phyloP scores from a whole-genome alignment of 208 protist species.

The Naegleria gruberi region DNA sequence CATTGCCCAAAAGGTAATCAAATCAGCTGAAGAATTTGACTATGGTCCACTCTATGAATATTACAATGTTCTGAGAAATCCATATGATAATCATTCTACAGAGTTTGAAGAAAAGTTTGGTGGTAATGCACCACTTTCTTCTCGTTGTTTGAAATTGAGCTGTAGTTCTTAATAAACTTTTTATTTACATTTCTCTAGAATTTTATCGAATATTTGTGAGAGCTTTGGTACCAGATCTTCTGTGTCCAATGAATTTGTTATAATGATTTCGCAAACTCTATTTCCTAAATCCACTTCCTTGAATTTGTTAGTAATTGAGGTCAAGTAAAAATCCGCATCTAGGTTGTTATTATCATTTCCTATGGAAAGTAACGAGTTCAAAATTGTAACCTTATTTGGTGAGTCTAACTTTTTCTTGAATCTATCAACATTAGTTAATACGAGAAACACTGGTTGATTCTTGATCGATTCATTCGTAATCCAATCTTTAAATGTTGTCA shows the following conservation, averaged over 20 bases:
- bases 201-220: not conserved
- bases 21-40: conserved; percentile 11
- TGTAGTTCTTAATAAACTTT: not conserved
- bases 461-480: not conserved
- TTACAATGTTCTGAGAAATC: conserved; percentile 2
- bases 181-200: not conserved
- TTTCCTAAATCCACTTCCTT: not conserved
- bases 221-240: not conserved
- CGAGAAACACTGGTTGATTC: not conserved
- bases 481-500: not conserved
- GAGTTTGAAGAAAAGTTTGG: not conserved
- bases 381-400: not conserved
- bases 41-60: conserved; percentile 20
- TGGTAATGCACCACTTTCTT: not conserved
- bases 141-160: not conserved
- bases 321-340: too few species aligned
- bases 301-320: not conserved
- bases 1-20: conserved; percentile 25
- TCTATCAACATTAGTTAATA: not conserved
- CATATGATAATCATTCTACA: conserved; percentile 13
- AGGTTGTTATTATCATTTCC: too few species aligned
- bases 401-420: not conserved
- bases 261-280: not conserved
- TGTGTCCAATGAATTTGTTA: not conserved
- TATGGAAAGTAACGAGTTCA: too few species aligned